Conservation (phyloP, 768 basidiomycete genomes). For the Lyophyllum semitale region DNA sequence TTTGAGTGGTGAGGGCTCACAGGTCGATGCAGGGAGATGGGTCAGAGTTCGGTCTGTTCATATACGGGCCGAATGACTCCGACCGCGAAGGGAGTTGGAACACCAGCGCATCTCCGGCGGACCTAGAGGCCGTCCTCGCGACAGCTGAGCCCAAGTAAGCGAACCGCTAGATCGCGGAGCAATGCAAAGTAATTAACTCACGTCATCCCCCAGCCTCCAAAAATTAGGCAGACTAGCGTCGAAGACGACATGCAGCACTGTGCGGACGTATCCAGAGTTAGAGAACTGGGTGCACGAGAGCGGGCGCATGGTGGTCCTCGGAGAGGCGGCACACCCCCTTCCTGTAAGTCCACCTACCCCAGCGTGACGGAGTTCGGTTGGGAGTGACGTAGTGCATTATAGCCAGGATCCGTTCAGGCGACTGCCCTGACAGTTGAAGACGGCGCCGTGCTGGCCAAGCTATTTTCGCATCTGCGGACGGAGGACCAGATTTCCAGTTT, state of each 20-base stretch:
- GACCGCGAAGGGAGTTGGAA: slow-evolving; percentile 29
- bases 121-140: slow-evolving; percentile 28
- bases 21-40: slow-evolving; percentile 36
- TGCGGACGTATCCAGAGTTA: slow-evolving; percentile 37
- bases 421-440: slow-evolving; percentile 58
- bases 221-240: slow-evolving; percentile 38
- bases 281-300: slow-evolving; percentile 52
- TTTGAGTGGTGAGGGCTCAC: background rate
- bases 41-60: slow-evolving; percentile 27
- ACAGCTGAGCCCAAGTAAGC: slow-evolving; percentile 39
- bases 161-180: background rate
- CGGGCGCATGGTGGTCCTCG: slow-evolving; percentile 49
- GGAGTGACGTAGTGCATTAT: no score
- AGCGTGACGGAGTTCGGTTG: no score
- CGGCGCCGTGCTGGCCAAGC: slow-evolving; percentile 55
- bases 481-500: slow-evolving; percentile 51
- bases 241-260: slow-evolving; percentile 33
- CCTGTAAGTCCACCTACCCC: slow-evolving; percentile 36
- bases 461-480: slow-evolving; percentile 54
- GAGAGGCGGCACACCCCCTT: slow-evolving; percentile 57
- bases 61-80: slow-evolving; percentile 29
- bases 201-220: slow-evolving; percentile 27
- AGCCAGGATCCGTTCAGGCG: slow-evolving; percentile 56
- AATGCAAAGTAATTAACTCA: background rate
- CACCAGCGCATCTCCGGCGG: slow-evolving; percentile 25